A percentile compares a stretch with the other conserved stretches of the same genome.
Evolutionary conservation across 768 basidiomycete species (phyloP).

Genomic region (Saitozyma sp.): DNA sequence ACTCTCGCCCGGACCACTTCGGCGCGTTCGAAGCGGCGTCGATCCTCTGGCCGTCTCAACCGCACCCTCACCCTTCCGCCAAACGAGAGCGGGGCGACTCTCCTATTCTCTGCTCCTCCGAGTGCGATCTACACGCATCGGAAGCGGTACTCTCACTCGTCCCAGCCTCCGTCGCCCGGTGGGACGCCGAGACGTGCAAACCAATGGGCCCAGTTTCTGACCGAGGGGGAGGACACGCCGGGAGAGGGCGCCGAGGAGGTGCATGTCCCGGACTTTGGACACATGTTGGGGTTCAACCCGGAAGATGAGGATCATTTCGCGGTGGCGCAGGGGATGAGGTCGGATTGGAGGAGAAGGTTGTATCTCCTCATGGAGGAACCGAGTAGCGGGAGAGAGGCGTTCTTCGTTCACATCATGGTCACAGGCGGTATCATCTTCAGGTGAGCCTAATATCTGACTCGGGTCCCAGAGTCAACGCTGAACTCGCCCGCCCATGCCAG

Average conservation of each 20-base stretch:
- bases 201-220: constrained; percentile 13
- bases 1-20: no score
- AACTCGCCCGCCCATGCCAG: constrained; percentile 14
- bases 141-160: neutral
- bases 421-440: constrained; percentile 69
- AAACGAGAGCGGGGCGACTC: constrained; percentile 14
- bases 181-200: constrained; percentile 8
- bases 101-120: constrained; percentile 27
- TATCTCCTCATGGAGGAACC: constrained; percentile 77
- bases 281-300: constrained; percentile 46
- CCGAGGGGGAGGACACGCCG: constrained; percentile 20
- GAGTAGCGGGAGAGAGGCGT: constrained; percentile 71
- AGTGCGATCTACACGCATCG: neutral
- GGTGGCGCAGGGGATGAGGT: constrained; percentile 35
- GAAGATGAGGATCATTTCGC: constrained; percentile 51
- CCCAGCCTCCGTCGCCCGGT: constrained; percentile 18
- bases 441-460: constrained; percentile 25
- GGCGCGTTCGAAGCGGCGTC: neutral
- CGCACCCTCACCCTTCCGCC: constrained; percentile 26
- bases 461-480: neutral
- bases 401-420: constrained; percentile 69
- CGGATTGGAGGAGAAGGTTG: constrained; percentile 64
- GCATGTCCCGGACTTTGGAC: constrained; percentile 47
- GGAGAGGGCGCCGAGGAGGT: constrained; percentile 35
- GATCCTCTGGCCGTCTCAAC: neutral